phyloP scores from a whole-genome alignment of 805 yeast genomes.

The Sungouiozyma ichnusensis region DNA sequence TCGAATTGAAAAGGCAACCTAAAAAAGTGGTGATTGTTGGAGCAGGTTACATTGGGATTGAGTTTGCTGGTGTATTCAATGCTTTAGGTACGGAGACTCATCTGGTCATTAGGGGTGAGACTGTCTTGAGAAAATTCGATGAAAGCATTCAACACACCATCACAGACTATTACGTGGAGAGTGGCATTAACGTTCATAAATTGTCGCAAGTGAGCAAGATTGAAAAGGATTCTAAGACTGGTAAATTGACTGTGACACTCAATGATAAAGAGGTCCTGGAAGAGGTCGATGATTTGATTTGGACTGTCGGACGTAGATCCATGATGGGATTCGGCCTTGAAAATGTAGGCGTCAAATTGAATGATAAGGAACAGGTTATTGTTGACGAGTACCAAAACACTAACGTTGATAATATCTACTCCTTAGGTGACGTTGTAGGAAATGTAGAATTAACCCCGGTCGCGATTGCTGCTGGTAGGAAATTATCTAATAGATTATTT shows the following conservation, averaged over 20 bases:
- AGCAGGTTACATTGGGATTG: constrained; percentile 96
- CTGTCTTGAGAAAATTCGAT: constrained; percentile 83
- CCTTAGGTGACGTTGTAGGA: constrained; percentile 93
- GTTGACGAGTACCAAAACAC: constrained; percentile 89
- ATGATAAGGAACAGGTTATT: constrained; percentile 49
- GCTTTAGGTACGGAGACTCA: constrained; percentile 82
- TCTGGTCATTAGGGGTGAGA: constrained; percentile 81
- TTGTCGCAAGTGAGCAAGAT: constrained; percentile 40
- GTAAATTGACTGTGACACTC: constrained; percentile 40
- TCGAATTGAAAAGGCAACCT: constrained; percentile 72
- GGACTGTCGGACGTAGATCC: constrained; percentile 92
- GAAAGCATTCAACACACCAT: constrained; percentile 65
- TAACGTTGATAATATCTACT: constrained; percentile 55
- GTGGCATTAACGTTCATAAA: constrained; percentile 77
- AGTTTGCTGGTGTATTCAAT: constrained; percentile 88
- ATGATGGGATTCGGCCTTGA: constrained; percentile 66
- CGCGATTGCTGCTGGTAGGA: constrained; percentile 97
- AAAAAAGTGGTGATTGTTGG: constrained; percentile 91
- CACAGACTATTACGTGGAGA: constrained; percentile 68
- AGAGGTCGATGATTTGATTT: constrained; percentile 75
- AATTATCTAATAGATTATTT: constrained; percentile 80
- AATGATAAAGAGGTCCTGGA: constrained; percentile 32
- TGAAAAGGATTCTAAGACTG: constrained; percentile 37
- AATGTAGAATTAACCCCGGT: constrained; percentile 93
- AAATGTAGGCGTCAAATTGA: constrained; percentile 57